Percentiles rank a stretch among this genome's conserved stretches.
Evolutionary conservation across 2,329 filamentous ascomycete species (phyloP).

Genomic region (Apiospora saccharicola): DNA sequence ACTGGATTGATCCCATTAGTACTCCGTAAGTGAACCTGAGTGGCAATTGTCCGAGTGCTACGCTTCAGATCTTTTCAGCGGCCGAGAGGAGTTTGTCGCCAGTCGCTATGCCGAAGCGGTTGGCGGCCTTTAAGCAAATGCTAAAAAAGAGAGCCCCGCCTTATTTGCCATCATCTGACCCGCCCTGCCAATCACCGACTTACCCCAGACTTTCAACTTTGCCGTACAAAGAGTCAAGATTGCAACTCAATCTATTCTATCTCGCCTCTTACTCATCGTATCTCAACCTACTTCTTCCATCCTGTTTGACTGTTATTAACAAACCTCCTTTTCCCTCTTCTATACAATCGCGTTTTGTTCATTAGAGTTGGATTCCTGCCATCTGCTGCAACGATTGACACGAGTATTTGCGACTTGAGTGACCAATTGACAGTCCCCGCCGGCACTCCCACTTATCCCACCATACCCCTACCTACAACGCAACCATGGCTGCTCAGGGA

Average conservation of each 20-base stretch:
- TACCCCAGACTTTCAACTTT: conserved; percentile 20
- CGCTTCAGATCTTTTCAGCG: background rate
- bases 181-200: conserved; percentile 20
- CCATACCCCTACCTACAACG: background rate
- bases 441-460: conserved; percentile 4
- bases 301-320: background rate
- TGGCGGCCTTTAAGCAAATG: background rate
- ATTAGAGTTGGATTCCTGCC: background rate
- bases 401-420: background rate
- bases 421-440: conserved; percentile 24
- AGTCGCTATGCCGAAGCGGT: background rate
- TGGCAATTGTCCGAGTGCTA: background rate
- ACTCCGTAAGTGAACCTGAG: background rate
- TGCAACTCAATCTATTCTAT: conserved; percentile 3
- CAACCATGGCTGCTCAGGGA: conserved; percentile 43
- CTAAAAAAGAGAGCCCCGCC: conserved; percentile 1
- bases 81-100: background rate
- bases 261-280: conserved; percentile 12
- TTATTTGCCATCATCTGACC: conserved; percentile 20
- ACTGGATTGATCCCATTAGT: background rate
- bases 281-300: conserved; percentile 18
- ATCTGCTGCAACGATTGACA: background rate
- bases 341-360: background rate
- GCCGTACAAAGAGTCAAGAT: background rate
- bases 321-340: background rate